A percentile compares a stretch with the other conserved stretches of the same genome.
Evolutionary conservation across 306 rosid species (phyloP).

Genomic region (Quercus robur): DNA sequence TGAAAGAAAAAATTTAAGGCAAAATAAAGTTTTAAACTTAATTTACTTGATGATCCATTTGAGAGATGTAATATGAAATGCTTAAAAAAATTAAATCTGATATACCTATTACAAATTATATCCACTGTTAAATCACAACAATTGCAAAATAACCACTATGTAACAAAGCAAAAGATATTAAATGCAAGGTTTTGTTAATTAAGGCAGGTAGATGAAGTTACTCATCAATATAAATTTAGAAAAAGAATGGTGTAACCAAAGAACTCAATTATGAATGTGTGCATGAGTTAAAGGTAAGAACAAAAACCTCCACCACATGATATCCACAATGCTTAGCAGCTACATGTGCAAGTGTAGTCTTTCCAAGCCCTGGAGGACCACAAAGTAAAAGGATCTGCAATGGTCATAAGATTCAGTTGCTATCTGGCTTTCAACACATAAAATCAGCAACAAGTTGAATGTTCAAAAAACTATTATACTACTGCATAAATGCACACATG

Average conservation of each 20-base stretch:
- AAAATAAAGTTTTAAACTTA: neutral
- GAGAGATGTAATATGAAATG: neutral
- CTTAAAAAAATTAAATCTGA: neutral
- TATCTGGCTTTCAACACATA: conserved; percentile 12
- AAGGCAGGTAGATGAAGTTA: neutral
- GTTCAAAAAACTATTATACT: neutral
- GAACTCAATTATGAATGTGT: conserved; percentile 5
- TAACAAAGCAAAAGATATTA: conserved; percentile 14
- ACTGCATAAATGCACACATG: neutral
- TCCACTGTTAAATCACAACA: neutral
- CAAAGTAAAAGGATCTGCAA: conserved; percentile 85
- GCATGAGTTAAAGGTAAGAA: conserved; percentile 9
- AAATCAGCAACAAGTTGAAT: neutral
- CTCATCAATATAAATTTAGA: neutral
- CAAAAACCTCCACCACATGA: conserved; percentile 80
- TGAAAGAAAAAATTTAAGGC: neutral
- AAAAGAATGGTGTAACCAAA: neutral
- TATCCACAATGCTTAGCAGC: conserved; percentile 97
- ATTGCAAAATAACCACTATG: conserved; percentile 1
- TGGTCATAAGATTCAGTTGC: conserved; percentile 24
- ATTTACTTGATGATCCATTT: neutral
- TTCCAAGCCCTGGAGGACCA: conserved; percentile 95
- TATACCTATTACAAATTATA: neutral
- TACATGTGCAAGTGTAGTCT: conserved; percentile 93
- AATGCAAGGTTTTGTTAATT: conserved; percentile 2